phyloP scores from a whole-genome alignment of 2,329 filamentous ascomycete species.

The Fusarium haematococcum region DNA sequence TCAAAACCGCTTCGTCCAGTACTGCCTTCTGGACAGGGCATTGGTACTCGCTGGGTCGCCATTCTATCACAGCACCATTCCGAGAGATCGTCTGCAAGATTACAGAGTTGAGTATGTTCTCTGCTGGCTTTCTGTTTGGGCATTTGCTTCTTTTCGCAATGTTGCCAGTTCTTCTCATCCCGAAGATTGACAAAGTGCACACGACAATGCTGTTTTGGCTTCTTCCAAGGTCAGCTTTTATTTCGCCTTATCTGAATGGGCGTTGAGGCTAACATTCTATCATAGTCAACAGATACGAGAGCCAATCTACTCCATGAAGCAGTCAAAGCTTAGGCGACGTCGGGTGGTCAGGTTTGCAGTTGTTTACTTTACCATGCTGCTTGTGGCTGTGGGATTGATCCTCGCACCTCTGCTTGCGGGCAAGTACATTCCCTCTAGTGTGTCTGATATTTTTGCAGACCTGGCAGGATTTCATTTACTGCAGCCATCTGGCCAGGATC shows the following conservation, averaged over 20 bases:
- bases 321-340: not conserved
- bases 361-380: not conserved
- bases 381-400: not conserved
- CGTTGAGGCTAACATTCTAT: not conserved
- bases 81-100: not conserved
- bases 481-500: not conserved
- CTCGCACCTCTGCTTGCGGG: not conserved
- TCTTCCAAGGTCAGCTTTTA: not conserved
- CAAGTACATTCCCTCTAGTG: not conserved
- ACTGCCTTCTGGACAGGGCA: not conserved
- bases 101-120: not conserved
- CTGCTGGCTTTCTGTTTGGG: not conserved
- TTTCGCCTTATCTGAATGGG: not conserved
- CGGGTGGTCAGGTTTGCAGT: not conserved
- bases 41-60: not conserved
- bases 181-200: not conserved
- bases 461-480: not conserved
- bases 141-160: not conserved
- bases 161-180: not conserved
- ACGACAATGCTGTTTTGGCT: slow-evolving; percentile 1
- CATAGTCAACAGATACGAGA: not conserved
- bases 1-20: not conserved
- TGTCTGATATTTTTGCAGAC: not conserved
- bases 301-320: not conserved
- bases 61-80: not conserved